Evolutionary conservation across 208 protist species (phyloP).

Genomic region (Balamuthia mandrillaris): DNA sequence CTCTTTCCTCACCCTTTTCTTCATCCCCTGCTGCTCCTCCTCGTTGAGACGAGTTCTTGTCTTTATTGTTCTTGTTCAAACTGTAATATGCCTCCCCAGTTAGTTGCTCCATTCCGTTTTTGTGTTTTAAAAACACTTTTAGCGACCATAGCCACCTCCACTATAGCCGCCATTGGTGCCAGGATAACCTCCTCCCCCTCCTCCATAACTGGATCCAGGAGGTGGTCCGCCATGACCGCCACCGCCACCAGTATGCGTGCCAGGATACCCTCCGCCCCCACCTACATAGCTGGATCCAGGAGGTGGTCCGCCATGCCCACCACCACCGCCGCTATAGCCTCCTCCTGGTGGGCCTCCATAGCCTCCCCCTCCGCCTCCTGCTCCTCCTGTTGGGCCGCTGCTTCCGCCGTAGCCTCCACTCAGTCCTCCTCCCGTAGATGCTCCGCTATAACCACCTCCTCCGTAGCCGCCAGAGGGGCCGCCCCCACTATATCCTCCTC

Average conservation of each 20-base stretch:
- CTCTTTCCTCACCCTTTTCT: too few species aligned
- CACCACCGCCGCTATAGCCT: too few species aligned
- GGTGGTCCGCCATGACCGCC: background rate
- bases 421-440: background rate
- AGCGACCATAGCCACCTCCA: background rate
- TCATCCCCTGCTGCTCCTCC: too few species aligned
- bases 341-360: too few species aligned
- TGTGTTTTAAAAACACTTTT: too few species aligned
- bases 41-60: too few species aligned
- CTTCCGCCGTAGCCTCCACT: background rate
- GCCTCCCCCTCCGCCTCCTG: background rate
- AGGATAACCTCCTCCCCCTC: background rate
- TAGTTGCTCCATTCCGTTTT: too few species aligned
- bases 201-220: background rate
- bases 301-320: too few species aligned
- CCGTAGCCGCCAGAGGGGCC: background rate
- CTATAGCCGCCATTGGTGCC: background rate
- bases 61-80: too few species aligned
- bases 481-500: too few species aligned
- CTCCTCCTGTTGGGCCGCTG: background rate
- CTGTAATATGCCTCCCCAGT: too few species aligned
- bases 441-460: background rate
- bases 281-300: too few species aligned
- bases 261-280: background rate
- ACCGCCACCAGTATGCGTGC: background rate